A percentile compares a stretch with the other conserved stretches of the same genome.
Evolutionary conservation across 2,329 filamentous ascomycete species (phyloP).

Genomic region (Trichophyton rubrum): DNA sequence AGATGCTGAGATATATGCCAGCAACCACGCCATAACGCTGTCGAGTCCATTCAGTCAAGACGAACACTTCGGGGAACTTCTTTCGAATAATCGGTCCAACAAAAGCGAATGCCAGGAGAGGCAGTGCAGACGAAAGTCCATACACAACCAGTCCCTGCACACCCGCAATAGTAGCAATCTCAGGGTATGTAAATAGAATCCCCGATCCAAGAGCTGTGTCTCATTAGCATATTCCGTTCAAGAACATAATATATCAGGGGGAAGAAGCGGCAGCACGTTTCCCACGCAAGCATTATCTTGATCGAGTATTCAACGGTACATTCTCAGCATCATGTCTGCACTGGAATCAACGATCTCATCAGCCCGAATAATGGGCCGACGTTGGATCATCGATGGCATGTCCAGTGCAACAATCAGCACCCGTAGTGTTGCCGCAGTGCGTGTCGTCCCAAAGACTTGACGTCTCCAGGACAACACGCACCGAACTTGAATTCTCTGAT

Average conservation of each 20-base stretch:
- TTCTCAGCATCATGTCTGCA: slow-evolving; percentile 65
- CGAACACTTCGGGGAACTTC: slow-evolving; percentile 72
- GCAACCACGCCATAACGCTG: slow-evolving; percentile 60
- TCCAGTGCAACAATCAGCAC: slow-evolving; percentile 49
- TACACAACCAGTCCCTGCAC: slow-evolving; percentile 70
- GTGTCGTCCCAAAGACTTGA: slow-evolving; percentile 8
- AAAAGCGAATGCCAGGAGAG: slow-evolving; percentile 60
- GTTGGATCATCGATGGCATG: slow-evolving; percentile 39
- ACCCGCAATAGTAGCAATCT: slow-evolving; percentile 66
- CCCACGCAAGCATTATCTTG: slow-evolving; percentile 99
- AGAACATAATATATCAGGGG: slow-evolving; percentile 18
- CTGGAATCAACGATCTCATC: slow-evolving; percentile 19
- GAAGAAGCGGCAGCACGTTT: slow-evolving; percentile 81
- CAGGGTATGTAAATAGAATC: slow-evolving; percentile 70
- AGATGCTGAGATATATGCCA: slow-evolving; percentile 60
- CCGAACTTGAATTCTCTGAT: slow-evolving; percentile 17
- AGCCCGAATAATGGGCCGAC: slow-evolving; percentile 19
- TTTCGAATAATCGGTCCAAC: slow-evolving; percentile 65
- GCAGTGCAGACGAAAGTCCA: slow-evolving; percentile 57
- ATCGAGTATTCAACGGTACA: slow-evolving; percentile 89
- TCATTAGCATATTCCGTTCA: slow-evolving; percentile 27
- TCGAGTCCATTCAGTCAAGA: slow-evolving; percentile 72
- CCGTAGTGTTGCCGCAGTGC: slow-evolving; percentile 60
- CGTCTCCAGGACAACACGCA: slow-evolving; percentile 10
- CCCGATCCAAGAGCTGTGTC: slow-evolving; percentile 63